Conservation (phyloP, 192 early-diverging fungal species). For the Coemansia aciculifera region DNA sequence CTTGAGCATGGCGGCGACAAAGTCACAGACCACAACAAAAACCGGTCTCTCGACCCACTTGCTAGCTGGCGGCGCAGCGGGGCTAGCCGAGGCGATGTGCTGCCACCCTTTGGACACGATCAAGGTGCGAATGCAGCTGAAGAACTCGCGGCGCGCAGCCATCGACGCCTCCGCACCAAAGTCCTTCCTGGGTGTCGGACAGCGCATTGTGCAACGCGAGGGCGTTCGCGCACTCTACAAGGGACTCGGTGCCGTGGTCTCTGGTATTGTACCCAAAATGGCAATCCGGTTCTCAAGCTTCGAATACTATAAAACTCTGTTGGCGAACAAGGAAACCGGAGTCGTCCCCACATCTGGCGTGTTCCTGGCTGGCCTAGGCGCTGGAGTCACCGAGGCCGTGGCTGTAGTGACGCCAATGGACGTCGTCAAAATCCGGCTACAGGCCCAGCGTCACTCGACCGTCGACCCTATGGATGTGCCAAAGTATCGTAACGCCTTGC, state of each 20-base stretch:
- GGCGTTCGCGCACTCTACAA: constrained; percentile 91
- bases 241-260: constrained; percentile 93
- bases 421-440: constrained; percentile 97
- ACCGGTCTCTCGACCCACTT: constrained; percentile 79
- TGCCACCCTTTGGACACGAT: constrained; percentile 97
- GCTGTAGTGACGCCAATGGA: constrained; percentile 98
- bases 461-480: constrained; percentile 94
- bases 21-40: constrained; percentile 17
- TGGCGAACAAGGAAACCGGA: constrained; percentile 68
- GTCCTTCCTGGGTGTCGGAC: constrained; percentile 82
- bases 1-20: neutral
- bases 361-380: constrained; percentile 85
- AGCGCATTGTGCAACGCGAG: constrained; percentile 83
- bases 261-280: constrained; percentile 99
- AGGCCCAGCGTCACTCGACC: constrained; percentile 94
- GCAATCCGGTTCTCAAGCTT: constrained; percentile 97
- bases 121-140: constrained; percentile 96
- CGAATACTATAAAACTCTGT: constrained; percentile 84
- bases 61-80: constrained; percentile 86
- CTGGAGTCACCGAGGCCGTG: constrained; percentile 92
- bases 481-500: constrained; percentile 94
- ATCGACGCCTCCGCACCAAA: constrained; percentile 20
- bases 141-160: constrained; percentile 56
- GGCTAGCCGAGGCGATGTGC: constrained; percentile 84
- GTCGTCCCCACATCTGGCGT: constrained; percentile 66